Evolutionary conservation across 2,329 filamentous ascomycete species (phyloP), one percentile per base, ranked within the genome.

Genomic region (Myrmaecium sp.): DNA sequence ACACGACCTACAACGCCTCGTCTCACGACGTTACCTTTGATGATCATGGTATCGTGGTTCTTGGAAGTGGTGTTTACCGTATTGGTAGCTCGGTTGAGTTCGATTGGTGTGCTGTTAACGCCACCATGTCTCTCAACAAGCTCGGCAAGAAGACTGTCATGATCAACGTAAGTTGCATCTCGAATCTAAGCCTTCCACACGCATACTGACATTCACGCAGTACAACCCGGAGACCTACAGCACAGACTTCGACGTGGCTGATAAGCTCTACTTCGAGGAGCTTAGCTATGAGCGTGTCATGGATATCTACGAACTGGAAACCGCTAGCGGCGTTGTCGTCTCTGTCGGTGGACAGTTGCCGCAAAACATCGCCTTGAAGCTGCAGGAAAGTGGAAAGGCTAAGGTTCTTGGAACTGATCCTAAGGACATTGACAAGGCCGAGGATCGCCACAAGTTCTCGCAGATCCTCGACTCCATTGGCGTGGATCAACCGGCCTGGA

Each of bases 11-110:
- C 64, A 95, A 98, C 48, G 89, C 84, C 30, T 79, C 79, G 10
- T 75, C 79, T 10, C 86, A 95, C 57, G 89, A 95, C 53, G 79
- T 95, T 25, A 76, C 70, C 9, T 95, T 98, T 38, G 77, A 94
- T 38, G 86, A 95, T 49, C 78, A 92, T 40, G 84, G 86, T 35
- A 79, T 74, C 23, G 59, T 98, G 30, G 76, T 95, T 31, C 70
- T 98, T 9, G 89, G 89, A 33, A 86, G 77, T 47, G 89, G 89
- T 56, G 89, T 95, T 13, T 98, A 98, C 67, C 74, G 89, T 49
- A 98, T 95, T 49, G 89, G 89, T 45, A 86, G 77, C 58, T 94
- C 84, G 5, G 89, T 98, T 27, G 89, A 98, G 56, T 98, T 98
- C 49, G 86, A 98, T 57, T 95, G 86, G 86, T 95, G 86, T 51